Conservation (phyloP, 768 basidiomycete species). For the Leccinum olivaceopallidum region DNA sequence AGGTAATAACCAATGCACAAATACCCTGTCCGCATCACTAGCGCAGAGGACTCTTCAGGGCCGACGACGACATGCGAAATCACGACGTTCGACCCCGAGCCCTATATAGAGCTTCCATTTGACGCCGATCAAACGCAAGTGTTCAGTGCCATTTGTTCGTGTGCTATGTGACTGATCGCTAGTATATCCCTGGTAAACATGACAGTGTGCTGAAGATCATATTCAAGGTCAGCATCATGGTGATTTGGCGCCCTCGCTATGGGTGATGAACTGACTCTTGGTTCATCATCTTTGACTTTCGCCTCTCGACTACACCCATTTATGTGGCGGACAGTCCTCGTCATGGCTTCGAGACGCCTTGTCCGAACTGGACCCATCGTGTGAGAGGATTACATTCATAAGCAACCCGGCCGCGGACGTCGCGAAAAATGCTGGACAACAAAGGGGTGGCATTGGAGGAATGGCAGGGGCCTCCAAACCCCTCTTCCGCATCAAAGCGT, state of each 20-base stretch:
- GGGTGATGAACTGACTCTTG: neutral
- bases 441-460: constrained; percentile 12
- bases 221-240: constrained; percentile 58
- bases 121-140: constrained; percentile 61
- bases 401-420: constrained; percentile 58
- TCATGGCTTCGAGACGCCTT: constrained; percentile 94
- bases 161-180: constrained; percentile 10
- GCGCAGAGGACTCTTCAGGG: constrained; percentile 76
- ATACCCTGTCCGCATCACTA: constrained; percentile 27
- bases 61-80: constrained; percentile 89
- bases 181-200: constrained; percentile 1
- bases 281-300: neutral
- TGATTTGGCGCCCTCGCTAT: neutral
- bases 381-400: constrained; percentile 81
- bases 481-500: constrained; percentile 78
- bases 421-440: constrained; percentile 9
- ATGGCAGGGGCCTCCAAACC: constrained; percentile 38
- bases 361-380: constrained; percentile 87
- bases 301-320: neutral
- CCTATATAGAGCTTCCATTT: constrained; percentile 77
- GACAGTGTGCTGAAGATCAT: constrained; percentile 77
- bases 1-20: constrained; percentile 5
- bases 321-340: constrained; percentile 50
- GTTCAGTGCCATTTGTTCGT: neutral
- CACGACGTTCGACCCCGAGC: constrained; percentile 81